Conservation (phyloP, 1,284 basidiomycete species). For the Pulveroboletus sp. region DNA sequence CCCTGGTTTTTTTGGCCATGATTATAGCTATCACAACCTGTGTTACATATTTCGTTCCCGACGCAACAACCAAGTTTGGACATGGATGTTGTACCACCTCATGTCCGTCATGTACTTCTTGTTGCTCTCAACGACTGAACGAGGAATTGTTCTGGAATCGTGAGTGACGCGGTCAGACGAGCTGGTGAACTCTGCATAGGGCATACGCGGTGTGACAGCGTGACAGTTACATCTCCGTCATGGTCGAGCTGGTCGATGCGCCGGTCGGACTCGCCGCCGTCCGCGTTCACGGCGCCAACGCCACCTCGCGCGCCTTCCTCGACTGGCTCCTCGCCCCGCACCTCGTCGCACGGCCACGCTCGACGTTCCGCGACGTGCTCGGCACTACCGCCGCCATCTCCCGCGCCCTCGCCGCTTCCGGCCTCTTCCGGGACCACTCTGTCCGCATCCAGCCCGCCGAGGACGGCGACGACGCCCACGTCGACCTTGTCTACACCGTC, state of each 20-base stretch:
- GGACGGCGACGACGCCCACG: constrained; percentile 52
- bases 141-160: too few species aligned
- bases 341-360: constrained; percentile 16
- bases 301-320: constrained; percentile 82
- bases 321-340: constrained; percentile 71
- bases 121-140: too few species aligned
- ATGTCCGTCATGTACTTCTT: too few species aligned
- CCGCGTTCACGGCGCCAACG: constrained; percentile 74
- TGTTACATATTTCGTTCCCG: too few species aligned
- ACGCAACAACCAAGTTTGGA: too few species aligned
- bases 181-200: too few species aligned
- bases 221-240: constrained; percentile 17
- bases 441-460: constrained; percentile 71
- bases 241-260: constrained; percentile 32
- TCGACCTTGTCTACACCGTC: constrained; percentile 84
- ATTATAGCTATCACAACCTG: too few species aligned
- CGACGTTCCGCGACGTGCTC: constrained; percentile 66
- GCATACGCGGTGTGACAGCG: constrained; percentile 26
- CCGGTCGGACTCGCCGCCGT: constrained; percentile 45
- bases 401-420: constrained; percentile 65
- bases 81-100: too few species aligned
- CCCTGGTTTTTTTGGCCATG: too few species aligned
- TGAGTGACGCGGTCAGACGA: too few species aligned
- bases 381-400: constrained; percentile 68
- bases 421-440: constrained; percentile 74